Evolutionary conservation across 306 rosid genomes (phyloP).

Genomic region (Citrullus amarus): DNA sequence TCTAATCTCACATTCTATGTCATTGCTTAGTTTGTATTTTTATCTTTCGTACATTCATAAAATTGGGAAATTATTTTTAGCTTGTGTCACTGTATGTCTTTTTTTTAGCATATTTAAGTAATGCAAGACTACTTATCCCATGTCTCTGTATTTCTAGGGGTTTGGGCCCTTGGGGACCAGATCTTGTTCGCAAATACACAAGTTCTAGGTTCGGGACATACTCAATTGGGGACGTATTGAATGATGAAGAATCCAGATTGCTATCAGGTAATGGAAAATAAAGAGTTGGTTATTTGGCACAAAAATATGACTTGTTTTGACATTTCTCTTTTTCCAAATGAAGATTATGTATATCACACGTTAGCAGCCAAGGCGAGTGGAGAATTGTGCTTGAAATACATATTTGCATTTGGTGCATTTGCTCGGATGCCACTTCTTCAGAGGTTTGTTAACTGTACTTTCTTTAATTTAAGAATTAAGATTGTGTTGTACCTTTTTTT

Average conservation of each 20-base stretch:
- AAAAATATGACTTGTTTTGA: constrained; percentile 15
- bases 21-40: not conserved
- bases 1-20: not conserved
- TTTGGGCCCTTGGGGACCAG: constrained; percentile 96
- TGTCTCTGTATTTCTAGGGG: constrained; percentile 41
- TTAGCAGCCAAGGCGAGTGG: constrained; percentile 93
- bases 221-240: constrained; percentile 49
- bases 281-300: not conserved
- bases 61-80: not conserved
- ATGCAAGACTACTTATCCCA: not conserved
- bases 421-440: constrained; percentile 73
- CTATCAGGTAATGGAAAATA: constrained; percentile 49
- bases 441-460: constrained; percentile 40
- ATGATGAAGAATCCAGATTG: constrained; percentile 57
- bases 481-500: not conserved
- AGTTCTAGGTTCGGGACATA: constrained; percentile 54
- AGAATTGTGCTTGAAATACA: constrained; percentile 79
- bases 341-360: constrained; percentile 88
- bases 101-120: not conserved
- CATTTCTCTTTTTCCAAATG: constrained; percentile 18
- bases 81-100: not conserved
- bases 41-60: not conserved
- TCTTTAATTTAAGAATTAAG: not conserved
- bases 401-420: constrained; percentile 84
- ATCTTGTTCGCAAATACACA: constrained; percentile 59